phyloP scores from a whole-genome alignment of 495 filamentous ascomycete genomes.

The Xylaria castorea region DNA sequence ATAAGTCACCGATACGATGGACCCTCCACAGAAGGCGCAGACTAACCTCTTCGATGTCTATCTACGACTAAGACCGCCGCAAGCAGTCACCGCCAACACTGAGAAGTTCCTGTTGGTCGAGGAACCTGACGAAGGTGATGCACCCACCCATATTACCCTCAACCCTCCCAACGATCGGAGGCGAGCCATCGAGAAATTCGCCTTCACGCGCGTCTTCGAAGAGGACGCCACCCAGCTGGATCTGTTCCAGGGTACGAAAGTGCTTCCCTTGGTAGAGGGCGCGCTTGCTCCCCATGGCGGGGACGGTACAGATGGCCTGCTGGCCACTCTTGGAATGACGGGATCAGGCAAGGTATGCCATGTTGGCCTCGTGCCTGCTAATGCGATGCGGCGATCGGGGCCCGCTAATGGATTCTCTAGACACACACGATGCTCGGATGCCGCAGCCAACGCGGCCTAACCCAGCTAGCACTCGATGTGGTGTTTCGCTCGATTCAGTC shows the following conservation, averaged over 20 bases:
- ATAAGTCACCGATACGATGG: constrained; percentile 28
- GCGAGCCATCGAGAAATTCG: constrained; percentile 89
- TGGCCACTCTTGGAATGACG: constrained; percentile 93
- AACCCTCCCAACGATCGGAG: constrained; percentile 85
- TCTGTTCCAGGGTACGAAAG: constrained; percentile 82
- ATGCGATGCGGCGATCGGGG: not conserved
- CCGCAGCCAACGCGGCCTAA: constrained; percentile 82
- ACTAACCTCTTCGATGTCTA: constrained; percentile 85
- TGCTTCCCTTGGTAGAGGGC: constrained; percentile 76
- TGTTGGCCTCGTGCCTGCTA: not conserved
- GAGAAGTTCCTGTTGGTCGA: constrained; percentile 86
- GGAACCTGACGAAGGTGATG: constrained; percentile 53
- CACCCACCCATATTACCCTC: constrained; percentile 83
- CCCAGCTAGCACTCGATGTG: constrained; percentile 88
- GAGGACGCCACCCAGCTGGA: constrained; percentile 84
- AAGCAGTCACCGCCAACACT: constrained; percentile 43
- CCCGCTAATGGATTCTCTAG: constrained; percentile 52
- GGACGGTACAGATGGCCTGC: constrained; percentile 83
- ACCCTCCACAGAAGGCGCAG: constrained; percentile 44
- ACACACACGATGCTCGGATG: constrained; percentile 97
- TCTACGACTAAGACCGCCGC: constrained; percentile 83
- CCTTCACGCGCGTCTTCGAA: constrained; percentile 92
- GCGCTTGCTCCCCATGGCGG: constrained; percentile 72
- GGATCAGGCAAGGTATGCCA: constrained; percentile 88
- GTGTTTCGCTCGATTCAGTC: constrained; percentile 79